Percentiles rank a stretch among this genome's conserved stretches.
phyloP scores from a whole-genome alignment of 2,329 filamentous ascomycete species.

The Aspergillus latus region DNA sequence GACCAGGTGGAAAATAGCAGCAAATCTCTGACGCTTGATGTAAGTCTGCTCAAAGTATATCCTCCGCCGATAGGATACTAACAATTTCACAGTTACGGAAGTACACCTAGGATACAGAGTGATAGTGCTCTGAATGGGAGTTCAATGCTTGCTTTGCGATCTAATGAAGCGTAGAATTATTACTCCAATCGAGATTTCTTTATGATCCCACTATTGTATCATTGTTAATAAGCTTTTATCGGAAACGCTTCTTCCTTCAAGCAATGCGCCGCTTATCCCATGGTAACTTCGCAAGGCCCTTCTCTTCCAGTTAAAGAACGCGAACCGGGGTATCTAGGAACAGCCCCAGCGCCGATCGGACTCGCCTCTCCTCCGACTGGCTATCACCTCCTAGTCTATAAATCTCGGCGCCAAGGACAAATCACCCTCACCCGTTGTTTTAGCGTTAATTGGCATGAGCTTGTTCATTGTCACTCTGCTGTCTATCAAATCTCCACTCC shows the following conservation, averaged over 20 bases:
- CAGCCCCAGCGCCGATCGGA: neutral
- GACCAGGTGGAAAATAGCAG: slow-evolving; percentile 93
- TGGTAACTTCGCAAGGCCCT: too few species aligned
- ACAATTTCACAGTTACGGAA: slow-evolving; percentile 6
- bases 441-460: neutral
- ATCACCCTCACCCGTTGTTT: neutral
- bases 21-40: slow-evolving; percentile 88
- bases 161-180: slow-evolving; percentile 14
- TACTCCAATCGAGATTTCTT: neutral
- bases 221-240: neutral
- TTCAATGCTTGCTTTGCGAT: neutral
- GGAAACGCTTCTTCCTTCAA: neutral
- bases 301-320: neutral
- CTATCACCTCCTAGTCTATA: neutral
- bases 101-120: neutral
- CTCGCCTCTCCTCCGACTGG: neutral
- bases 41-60: slow-evolving; percentile 55
- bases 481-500: neutral
- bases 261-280: too few species aligned
- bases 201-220: neutral
- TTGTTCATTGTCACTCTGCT: neutral
- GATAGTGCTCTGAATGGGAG: neutral
- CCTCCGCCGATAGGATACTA: neutral
- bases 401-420: neutral
- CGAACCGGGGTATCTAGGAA: neutral